Evolutionary conservation across 305 asterid genomes (phyloP), one percentile per base, ranked within the genome.

Genomic region (Fraxinus angustifolia): DNA sequence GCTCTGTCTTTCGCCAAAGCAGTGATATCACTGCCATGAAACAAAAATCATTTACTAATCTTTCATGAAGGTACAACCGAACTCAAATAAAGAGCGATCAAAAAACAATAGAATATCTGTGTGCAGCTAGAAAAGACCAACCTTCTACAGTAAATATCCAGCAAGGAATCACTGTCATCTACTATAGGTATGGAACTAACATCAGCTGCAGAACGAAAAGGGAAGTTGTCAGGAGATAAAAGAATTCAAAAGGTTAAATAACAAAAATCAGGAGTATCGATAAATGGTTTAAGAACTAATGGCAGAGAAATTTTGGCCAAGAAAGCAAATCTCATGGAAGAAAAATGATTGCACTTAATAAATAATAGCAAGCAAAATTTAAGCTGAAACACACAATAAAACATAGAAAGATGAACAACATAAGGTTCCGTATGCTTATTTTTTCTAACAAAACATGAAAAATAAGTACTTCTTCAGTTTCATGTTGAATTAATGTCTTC

Each of bases 61-160:
- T n/a, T 76, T 26, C 28, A 79, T 73, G 42, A 83, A 78, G 80
- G 76, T 12, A 73, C 34, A 38, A 26, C n/a, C 16, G 0, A 68
- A 38, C 68, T 26, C 73, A 48, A 50, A 80, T 33, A 78, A 78
- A 53, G 36, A 58, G 21, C 6, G 60, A 31, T 12, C 8, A 26
- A 16, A 40, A 26, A 16, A 40, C 67, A 10, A 56, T 75, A n/a
- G 72, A 14, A 31, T 70, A 40, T 81, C 62, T 30, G 68, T 11
- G 56, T 16, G 62, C 70, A 68, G 77, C 50, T 7, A 26, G 56
- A 50, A 35, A 34, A 73, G 73, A 81, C 68, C 75, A 86, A 90
- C 95, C 95, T 91, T 83, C 95, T 90, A 78, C 89, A 87, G 82
- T 91, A 91, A 53, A 91, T 84, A 85, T 91, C 95, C 88, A 88